Evolutionary conservation across 345 rosid species (phyloP), one percentile per base, ranked within the genome.

Genomic region (Chamaenerion angustifolium): DNA sequence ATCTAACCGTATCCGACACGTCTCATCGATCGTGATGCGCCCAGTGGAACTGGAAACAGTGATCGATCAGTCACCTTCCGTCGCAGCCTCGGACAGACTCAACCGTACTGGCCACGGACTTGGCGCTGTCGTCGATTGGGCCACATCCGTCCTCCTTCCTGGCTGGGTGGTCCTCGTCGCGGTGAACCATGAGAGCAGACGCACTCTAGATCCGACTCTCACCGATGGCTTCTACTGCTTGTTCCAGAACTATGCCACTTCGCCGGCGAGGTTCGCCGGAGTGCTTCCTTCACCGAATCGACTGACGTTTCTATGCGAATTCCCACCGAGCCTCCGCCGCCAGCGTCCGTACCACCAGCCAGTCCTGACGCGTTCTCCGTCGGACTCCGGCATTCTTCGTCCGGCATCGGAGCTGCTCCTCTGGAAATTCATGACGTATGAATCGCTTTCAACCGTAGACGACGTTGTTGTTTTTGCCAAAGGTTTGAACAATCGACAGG

Each of bases 381-480:
- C 49, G 48, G 15, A 50, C 42, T 19, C 55, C 47, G 11, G 43
- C 52, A 47, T 23, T 45, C 40, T 49, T 48, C 2, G 43, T 7
- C 57, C 55, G 1, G 19, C 72, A 64, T 43, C 42, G 59, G 68
- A 58, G 60, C 67, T 90, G 42, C 53, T 79, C 40, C 64, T 76
- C 16, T 77, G 75, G 84, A 73, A 49, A 4, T 64, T 49, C 44
- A 68, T 85, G 13, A 88, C 70, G 43, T 90, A 83, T 71, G 98
- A 90, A 42, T 68, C 92, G 4, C 49, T 81, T 45, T 81, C 95
- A 7, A 76, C 86, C 0, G 82, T 67, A 47, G 40, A 56, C 63
- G 95, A 85, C 74, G 84, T 89, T 54, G 84, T 83, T 31, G 15
- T 90, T 10, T 79, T 90, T 61, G 92, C 61, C 37, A 90, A 90